Base-by-base conservation (phyloP, 805 yeast genomes). In the Ogataea pilisensis region DNA sequence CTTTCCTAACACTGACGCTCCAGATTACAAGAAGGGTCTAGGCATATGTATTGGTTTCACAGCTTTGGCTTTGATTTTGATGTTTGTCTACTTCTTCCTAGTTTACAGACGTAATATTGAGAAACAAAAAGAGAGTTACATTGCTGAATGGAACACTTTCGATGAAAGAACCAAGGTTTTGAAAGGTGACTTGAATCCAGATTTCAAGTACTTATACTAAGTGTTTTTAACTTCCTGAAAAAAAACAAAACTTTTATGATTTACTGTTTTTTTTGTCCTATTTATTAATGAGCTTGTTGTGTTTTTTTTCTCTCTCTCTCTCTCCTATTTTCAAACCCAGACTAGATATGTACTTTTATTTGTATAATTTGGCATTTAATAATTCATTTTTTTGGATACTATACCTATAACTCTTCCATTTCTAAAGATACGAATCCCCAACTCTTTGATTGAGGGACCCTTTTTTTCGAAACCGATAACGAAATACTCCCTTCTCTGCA, bases 21-120 rank as follows among this genome's bases (percentile, higher is more conserved):
- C 88, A n/a, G 62, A 61, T 25, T 82, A 74, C 56, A 65, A 53
- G 27, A 76, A 72, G 32, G 89, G 87, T 31, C 60, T 76, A 42
- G 60, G 73, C 33, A 66, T 77, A 22, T 60, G 75, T 43, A 54
- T 82, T 34, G 81, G 76, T 0, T 70, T 75, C 42, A 55, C 71
- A 27, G 59, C 61, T 3, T 48, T 72, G 18, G 68, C 80, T 1
- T 61, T 76, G 24, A 44, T 64, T 8, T 34, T 65, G 35, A 51
- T 64, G 46, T 37, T 62, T 2, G 42, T 60, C 29, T 58, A 71
- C 44, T 64, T 61, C 41, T 44, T 48, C n/a, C 49, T 60, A 24
- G 46, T 67, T 8, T 48, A 55, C 33, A 50, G 50, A 33, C 51
- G 62, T 38, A 70, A 68, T 47, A 65, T 57, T 36, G 44, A 51